These are phyloP conservation scores for Talaromyces sp. DNA, from an alignment of 2,329 filamentous ascomycete species.

Conservation along the genomic window DNA sequence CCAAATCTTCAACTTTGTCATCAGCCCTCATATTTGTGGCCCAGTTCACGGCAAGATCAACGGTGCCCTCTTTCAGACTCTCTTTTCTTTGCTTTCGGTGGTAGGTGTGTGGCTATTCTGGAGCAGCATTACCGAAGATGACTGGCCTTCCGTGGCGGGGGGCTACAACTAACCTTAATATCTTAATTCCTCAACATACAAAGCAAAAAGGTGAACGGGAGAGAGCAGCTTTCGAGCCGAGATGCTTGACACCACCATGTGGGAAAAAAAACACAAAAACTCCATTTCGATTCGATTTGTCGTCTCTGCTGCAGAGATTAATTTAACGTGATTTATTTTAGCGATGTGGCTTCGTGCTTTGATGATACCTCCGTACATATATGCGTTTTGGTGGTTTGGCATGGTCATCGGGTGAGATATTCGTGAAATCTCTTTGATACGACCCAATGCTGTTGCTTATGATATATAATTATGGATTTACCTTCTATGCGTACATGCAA, in stretches of 20 bases:
- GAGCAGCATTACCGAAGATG: slow-evolving; percentile 98
- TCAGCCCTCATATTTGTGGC: slow-evolving; percentile 85
- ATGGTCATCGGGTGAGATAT: background rate
- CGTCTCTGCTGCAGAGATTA: background rate
- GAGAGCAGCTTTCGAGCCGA: background rate
- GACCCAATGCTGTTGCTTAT: background rate
- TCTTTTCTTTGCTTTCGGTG: slow-evolving; percentile 84
- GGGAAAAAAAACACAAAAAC: background rate
- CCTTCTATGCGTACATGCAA: background rate
- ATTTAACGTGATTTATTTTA: slow-evolving; percentile 6
- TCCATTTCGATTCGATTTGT: slow-evolving; percentile 4
- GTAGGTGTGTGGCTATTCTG: slow-evolving; percentile 89
- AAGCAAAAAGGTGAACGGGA: background rate
- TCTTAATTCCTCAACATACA: background rate
- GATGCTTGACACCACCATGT: slow-evolving; percentile 2
- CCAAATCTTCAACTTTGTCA: slow-evolving; percentile 92
- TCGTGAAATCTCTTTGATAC: background rate
- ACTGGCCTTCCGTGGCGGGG: slow-evolving; percentile 66
- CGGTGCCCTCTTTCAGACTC: slow-evolving; percentile 83
- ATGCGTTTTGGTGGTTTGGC: slow-evolving; percentile 2
- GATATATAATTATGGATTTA: slow-evolving; percentile 2
- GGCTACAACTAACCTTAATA: slow-evolving; percentile 23
- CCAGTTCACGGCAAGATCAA: slow-evolving; percentile 83
- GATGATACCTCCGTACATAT: slow-evolving; percentile 14
- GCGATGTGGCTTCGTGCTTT: slow-evolving; percentile 11